Base-by-base conservation (phyloP, 2,329 filamentous ascomycete genomes). In the Blastomyces silverae region DNA sequence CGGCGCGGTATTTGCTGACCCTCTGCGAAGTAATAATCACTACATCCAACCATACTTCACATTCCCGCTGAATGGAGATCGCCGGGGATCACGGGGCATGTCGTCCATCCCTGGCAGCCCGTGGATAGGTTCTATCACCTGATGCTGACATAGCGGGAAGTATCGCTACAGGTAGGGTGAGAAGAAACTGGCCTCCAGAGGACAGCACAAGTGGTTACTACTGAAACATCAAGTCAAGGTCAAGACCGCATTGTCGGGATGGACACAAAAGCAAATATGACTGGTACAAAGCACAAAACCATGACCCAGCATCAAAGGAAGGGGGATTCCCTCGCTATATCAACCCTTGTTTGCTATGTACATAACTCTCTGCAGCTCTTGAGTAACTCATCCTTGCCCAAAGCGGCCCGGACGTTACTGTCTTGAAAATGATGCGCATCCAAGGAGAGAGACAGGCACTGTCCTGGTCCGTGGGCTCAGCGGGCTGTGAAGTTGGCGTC, bases 401-500 rank as follows among this genome's bases (percentile, higher is more conserved):
- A 53, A 53, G 28, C 7, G 28, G 10, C 11, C 44, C 25, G 11
- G 25, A 13, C 20, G 22, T 50, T 37, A 37, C 39, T n/a, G 17
- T 25, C 15, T n/a, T 61, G 22, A 31, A 44, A 25, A 50, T 61
- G 58, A 61, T 61, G 44, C 15, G 25, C 58, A 48, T 50, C 3
- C 28, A 11, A 15, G 48, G 22, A 28, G 20, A 20, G 46, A n/a
- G 20, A 20, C 2, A 46, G 15, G 44, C 17, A 5, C 44, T 46
- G 15, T 60, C 57, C 57, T 8, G 57, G 57, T n/a, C 39, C 25
- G 25, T 61, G 58, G 52, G 34, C 25, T 63, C 10, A 42, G n/a
- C 17, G 53, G 62, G 34, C 50, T 63, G 50, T 48, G 50, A 63
- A 44, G 48, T 44, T 55, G 61, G 61, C 61, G 61, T 59, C 56